phyloP scores from a whole-genome alignment of 257 asterid species.

The Petunia secreta region DNA sequence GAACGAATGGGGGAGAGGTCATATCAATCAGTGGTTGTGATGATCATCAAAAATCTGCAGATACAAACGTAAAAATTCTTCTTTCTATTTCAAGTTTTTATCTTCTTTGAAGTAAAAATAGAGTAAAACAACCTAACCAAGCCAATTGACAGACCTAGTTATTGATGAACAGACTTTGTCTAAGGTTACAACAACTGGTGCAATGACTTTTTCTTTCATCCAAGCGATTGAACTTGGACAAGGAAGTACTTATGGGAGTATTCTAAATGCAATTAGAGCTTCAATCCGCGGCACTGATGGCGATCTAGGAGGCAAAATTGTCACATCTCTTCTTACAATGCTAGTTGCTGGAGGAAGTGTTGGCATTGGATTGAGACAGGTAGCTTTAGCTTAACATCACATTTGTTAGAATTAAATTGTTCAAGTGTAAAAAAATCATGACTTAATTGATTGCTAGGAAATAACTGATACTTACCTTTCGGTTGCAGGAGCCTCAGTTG shows the following conservation, averaged over 20 bases:
- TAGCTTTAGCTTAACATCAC: slow-evolving; percentile 22
- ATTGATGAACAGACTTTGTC: slow-evolving; percentile 63
- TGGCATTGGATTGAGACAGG: slow-evolving; percentile 56
- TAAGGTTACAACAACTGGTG: slow-evolving; percentile 88
- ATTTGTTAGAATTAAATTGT: neutral
- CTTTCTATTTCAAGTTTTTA: neutral
- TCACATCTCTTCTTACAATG: slow-evolving; percentile 69
- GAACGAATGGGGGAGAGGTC: slow-evolving; percentile 96
- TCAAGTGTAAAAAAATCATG: neutral
- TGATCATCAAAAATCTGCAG: slow-evolving; percentile 91
- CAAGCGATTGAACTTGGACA: slow-evolving; percentile 85
- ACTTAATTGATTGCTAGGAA: neutral
- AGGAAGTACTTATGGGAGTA: slow-evolving; percentile 79
- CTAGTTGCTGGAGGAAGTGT: slow-evolving; percentile 77
- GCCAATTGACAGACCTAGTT: neutral
- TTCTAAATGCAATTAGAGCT: slow-evolving; percentile 77
- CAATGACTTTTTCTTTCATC: slow-evolving; percentile 89
- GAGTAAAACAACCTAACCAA: neutral
- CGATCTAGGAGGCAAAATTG: slow-evolving; percentile 55
- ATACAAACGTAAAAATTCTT: slow-evolving; percentile 60
- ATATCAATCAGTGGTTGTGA: slow-evolving; percentile 95
- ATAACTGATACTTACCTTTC: neutral
- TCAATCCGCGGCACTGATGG: slow-evolving; percentile 52
- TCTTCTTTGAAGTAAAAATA: neutral
- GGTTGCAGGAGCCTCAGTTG: slow-evolving; percentile 77